Base-by-base conservation (phyloP, 139 green algal species). In the Chlamydomonas asymmetrica region DNA sequence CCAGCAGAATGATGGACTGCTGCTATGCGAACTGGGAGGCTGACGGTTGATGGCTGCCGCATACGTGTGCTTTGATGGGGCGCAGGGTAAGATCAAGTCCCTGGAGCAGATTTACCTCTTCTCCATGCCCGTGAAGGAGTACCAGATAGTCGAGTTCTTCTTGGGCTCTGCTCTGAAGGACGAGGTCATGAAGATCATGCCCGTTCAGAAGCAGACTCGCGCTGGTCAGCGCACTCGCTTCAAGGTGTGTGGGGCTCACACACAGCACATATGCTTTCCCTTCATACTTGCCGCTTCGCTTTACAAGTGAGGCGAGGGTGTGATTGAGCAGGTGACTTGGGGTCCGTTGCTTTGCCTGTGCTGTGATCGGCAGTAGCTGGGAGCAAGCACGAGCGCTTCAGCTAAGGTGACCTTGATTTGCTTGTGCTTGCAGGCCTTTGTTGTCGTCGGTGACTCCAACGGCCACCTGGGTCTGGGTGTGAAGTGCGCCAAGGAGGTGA, bases 181-280 rank as follows among this genome's bases (percentile, higher is more conserved):
- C 76, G 93, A 98, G 88, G 95, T 98, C 23, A 99, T 99, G 97
- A 98, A 99, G 93, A 99, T 99, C 81, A 99, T 99, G 97, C 97
- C 97, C 43, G 97, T 99, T 79, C 97, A 99, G 91, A 99, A 99
- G 93, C 97, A 99, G 92, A 99, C 97, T 16, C 94, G 97, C 60
- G 97, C 97, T 41, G 97, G 97, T n/a, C 96, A 99, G 92, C 90
- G 97, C 68, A 99, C 96, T 8, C 90, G 97, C 69, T 99, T 99
- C 92, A 99, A 99, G 92, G 91, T 94, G 49, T 8, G 50, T 3
- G 41, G 5, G 16, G 45, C n/a, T n/a, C n/a, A n/a, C n/a, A n/a
- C n/a, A n/a, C n/a, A n/a, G n/a, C n/a, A n/a, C n/a, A n/a, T n/a
- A n/a, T n/a, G n/a, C n/a, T n/a, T n/a, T n/a, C n/a, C n/a, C n/a